A percentile compares a stretch with the other conserved stretches of the same genome.
Evolutionary conservation across 2,329 filamentous ascomycete species (phyloP).

Genomic region (Emericellopsis atlantica): DNA sequence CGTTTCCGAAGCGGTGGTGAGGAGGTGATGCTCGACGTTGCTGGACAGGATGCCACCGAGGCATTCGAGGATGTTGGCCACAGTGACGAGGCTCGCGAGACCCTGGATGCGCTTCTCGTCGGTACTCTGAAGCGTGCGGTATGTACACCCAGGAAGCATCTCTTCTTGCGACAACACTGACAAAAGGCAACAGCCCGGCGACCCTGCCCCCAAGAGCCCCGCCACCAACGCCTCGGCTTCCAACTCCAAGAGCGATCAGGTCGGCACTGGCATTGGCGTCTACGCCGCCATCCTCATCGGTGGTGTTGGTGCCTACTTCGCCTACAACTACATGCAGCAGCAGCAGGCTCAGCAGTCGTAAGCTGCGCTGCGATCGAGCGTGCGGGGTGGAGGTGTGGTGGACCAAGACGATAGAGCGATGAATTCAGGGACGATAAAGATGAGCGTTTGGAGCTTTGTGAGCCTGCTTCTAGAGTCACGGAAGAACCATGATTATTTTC

Average conservation of each 20-base stretch:
- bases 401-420: no score
- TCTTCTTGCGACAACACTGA: background rate
- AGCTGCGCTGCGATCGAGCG: background rate
- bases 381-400: no score
- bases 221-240: conserved; percentile 32
- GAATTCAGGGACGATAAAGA: no score
- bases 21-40: conserved; percentile 94
- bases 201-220: conserved; percentile 59
- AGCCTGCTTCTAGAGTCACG: no score
- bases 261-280: conserved; percentile 61
- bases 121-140: conserved; percentile 73
- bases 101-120: conserved; percentile 64
- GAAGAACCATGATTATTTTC: no score
- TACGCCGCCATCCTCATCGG: conserved; percentile 74
- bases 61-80: conserved; percentile 99
- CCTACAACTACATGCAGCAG: conserved; percentile 71
- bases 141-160: conserved; percentile 18
- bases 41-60: conserved; percentile 90
- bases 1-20: conserved; percentile 67
- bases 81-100: conserved; percentile 95
- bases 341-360: conserved; percentile 25
- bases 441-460: no score
- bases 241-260: conserved; percentile 31
- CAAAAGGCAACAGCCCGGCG: conserved; percentile 46
- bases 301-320: conserved; percentile 63